Evolutionary conservation across 2,329 filamentous ascomycete species (phyloP), one percentile per base, ranked within the genome.

Genomic region (Colletotrichum godetiae): DNA sequence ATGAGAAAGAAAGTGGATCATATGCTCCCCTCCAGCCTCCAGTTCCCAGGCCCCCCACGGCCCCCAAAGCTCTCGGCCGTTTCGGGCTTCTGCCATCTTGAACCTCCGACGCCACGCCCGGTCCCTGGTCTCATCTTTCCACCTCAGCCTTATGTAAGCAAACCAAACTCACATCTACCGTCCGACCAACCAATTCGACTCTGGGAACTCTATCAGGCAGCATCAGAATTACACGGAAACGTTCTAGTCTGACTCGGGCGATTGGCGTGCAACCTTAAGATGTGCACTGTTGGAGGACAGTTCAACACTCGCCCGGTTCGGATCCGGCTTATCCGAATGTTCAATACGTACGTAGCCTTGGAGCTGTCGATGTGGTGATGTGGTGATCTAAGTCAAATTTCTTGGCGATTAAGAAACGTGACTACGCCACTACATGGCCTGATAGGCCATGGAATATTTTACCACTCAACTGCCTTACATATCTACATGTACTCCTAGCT

Each of bases 101-200:
- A 55, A 55, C 61, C 46, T 52, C 27, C 60, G 58, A 60, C 31
- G 49, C 49, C 49, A 60, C 31, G 49, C 49, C 49, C 33, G 62
- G 62, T 37, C 49, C 49, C 31, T 56, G 49, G n/a, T 42, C 33
- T 29, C 33, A 37, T 22, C 22, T 42, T 42, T 42, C 19, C 10
- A 31, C 22, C 11, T 56, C 13, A 3, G 27, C 53, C 62, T 65
- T 65, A 65, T 29, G 29, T 65, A 65, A 65, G 49, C 49, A 42
- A 42, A 42, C 37, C 37, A 29, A 19, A 35, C 22, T 29, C n/a
- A 24, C 60, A 33, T 53, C n/a, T 35, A 11, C 29, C 12, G 6
- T 10, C 42, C 29, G 29, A 22, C 60, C 42, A 63, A 63, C 46
- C 46, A 52, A 7, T 3, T 11, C 8, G 13, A 4, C 11, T 24